Base-by-base conservation (phyloP, 306 rosid genomes). In the Cucurbita ficifolia region DNA sequence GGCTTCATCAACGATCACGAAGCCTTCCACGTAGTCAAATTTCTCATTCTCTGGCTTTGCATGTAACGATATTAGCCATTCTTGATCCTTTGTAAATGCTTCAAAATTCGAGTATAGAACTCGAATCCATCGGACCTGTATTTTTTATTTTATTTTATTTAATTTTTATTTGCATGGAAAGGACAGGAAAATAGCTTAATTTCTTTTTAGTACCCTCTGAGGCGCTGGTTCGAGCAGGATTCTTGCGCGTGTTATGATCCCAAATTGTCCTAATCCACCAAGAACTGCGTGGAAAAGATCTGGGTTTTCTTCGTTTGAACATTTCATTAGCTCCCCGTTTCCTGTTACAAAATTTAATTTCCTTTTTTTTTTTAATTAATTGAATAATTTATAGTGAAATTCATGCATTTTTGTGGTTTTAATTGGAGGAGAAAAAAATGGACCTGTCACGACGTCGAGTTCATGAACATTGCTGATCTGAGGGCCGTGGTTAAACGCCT, bases 181-280 rank as follows among this genome's bases (percentile, higher is more conserved):
- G 18, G 53, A 49, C 18, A 49, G 16, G 53, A 49, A 49, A 49
- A 49, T 7, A 9, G 2, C 0, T 43, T 43, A 9, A 43, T 43
- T 43, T 3, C 33, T 43, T 43, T 43, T 14, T 49, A 1, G 53
- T 49, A 49, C 99, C 86, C 92, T 86, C 49, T 85, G 82, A 50
- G 99, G 99, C 35, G 96, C 86, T 55, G 87, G 95, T 82, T 94
- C 92, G 2, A 94, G 92, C 57, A 94, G 86, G 86, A 94, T 91
- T 76, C 97, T 82, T 36, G 96, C 97, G 78, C 99, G 86, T 11
- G 97, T 91, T 75, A 94, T 94, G 81, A 94, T 87, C 68, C 99
- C 99, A 80, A 94, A 91, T 61, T 94, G 99, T 58, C 97, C 99
- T n/a, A 94, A 94, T 59, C 99, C 99, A 19, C 99, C 99, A 11